Conservation (phyloP, 1,139 yeast genomes). For the Zygosaccharomyces sapae region DNA sequence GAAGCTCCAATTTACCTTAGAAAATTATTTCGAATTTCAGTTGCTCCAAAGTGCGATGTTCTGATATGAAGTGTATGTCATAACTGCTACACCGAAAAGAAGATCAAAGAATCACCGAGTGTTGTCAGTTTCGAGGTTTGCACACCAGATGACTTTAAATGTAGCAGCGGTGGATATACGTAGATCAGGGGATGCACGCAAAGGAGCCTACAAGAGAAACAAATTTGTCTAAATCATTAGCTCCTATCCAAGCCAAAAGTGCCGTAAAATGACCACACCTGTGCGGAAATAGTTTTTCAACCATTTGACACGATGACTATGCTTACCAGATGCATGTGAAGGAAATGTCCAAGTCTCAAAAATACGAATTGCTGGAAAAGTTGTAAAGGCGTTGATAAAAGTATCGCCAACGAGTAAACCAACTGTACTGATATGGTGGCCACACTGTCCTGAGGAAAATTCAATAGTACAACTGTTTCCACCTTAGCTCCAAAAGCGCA, state of each 20-base stretch:
- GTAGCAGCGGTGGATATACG: constrained; percentile 88
- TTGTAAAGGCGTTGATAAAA: constrained; percentile 87
- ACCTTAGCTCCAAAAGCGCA: constrained; percentile 79
- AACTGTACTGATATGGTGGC: constrained; percentile 67
- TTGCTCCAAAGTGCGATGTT: constrained; percentile 29
- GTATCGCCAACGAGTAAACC: constrained; percentile 79
- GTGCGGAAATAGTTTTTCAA: constrained; percentile 71
- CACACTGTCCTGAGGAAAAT: constrained; percentile 70
- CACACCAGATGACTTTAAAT: constrained; percentile 42
- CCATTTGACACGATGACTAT: constrained; percentile 71
- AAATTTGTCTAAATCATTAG: constrained; percentile 75
- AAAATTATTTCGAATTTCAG: not conserved
- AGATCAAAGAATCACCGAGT: constrained; percentile 20
- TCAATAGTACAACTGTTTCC: constrained; percentile 80
- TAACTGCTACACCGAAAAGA: constrained; percentile 28
- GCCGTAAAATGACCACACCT: constrained; percentile 60
- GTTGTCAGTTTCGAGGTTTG: constrained; percentile 8
- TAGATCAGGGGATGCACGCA: constrained; percentile 96
- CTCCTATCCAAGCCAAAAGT: constrained; percentile 71
- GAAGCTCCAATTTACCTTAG: not conserved
- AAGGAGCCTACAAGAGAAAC: constrained; percentile 91
- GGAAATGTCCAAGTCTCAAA: constrained; percentile 65
- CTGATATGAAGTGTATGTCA: constrained; percentile 33
- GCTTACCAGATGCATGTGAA: constrained; percentile 60
- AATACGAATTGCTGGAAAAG: constrained; percentile 79